phyloP scores from a whole-genome alignment of 495 filamentous ascomycete species.

The Annulohypoxylon bovei region DNA sequence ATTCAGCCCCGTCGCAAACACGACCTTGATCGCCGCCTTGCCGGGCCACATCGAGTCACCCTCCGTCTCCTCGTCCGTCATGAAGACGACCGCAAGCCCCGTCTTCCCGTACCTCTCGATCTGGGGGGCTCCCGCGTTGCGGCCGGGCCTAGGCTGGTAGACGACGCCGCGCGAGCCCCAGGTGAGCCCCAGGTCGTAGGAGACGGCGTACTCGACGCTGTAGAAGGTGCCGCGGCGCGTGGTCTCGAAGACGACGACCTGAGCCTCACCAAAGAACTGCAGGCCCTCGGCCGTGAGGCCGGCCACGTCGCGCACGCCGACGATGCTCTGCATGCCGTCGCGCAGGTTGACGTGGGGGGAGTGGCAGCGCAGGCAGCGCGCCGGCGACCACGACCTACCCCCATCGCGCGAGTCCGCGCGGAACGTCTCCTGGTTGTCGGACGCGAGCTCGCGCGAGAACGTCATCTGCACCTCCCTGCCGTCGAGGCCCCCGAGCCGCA shows the following conservation, averaged over 20 bases:
- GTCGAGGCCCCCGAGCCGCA: constrained; percentile 54
- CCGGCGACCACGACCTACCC: constrained; percentile 60
- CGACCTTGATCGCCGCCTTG: constrained; percentile 45
- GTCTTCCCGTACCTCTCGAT: constrained; percentile 64
- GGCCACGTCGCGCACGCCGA: constrained; percentile 39
- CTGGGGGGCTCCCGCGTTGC: constrained; percentile 67
- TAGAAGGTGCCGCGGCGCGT: constrained; percentile 57
- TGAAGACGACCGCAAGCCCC: constrained; percentile 64
- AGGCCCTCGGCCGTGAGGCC: constrained; percentile 43
- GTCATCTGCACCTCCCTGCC: constrained; percentile 64
- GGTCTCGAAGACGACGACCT: constrained; percentile 70
- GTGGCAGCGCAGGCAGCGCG: constrained; percentile 43
- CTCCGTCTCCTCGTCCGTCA: constrained; percentile 66
- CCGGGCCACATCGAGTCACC: constrained; percentile 40
- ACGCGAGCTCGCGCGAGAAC: constrained; percentile 57
- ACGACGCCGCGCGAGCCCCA: constrained; percentile 66
- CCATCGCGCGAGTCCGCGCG: constrained; percentile 64
- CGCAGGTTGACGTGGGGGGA: constrained; percentile 49
- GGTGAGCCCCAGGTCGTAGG: constrained; percentile 65
- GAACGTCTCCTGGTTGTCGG: constrained; percentile 66
- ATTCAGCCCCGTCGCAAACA: constrained; percentile 34
- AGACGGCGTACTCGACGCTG: constrained; percentile 64
- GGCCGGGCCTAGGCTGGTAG: constrained; percentile 54
- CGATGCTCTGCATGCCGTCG: constrained; percentile 70
- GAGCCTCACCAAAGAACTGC: constrained; percentile 38